Evolutionary conservation across 306 rosid species (phyloP).

Genomic region (Cucumis melo): DNA sequence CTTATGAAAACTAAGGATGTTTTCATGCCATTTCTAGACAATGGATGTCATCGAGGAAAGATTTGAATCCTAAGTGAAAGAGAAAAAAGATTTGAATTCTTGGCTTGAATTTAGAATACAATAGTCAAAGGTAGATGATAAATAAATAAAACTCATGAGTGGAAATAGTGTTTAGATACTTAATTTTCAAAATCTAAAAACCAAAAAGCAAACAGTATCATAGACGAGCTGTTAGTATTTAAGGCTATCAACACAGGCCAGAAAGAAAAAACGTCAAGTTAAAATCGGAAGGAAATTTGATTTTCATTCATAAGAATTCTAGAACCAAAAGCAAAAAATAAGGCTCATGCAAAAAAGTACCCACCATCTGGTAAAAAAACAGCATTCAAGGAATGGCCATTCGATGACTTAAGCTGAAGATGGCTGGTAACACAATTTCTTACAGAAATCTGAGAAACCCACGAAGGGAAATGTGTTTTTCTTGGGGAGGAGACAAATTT

Average conservation of each 20-base stretch:
- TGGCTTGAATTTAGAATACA: not conserved
- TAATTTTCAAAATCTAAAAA: not conserved
- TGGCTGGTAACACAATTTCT: constrained; percentile 22
- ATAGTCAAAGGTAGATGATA: not conserved
- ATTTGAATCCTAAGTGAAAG: no score
- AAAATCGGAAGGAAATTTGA: not conserved
- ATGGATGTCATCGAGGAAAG: no score
- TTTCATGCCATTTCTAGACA: not conserved
- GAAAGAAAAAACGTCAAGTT: not conserved
- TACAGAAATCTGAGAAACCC: constrained; percentile 27
- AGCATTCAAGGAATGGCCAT: constrained; percentile 59
- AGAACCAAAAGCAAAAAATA: not conserved
- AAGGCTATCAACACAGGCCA: not conserved
- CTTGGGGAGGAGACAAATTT: constrained; percentile 21
- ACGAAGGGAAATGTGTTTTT: constrained; percentile 12
- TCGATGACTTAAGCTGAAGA: constrained; percentile 64
- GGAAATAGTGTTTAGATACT: not conserved
- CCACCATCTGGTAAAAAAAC: constrained; percentile 56
- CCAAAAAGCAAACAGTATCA: not conserved
- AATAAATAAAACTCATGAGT: no score
- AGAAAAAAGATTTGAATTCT: no score
- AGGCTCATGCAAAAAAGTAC: constrained; percentile 9
- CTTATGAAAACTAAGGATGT: not conserved
- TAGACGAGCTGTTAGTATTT: no score
- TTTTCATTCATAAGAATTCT: not conserved